These are phyloP conservation scores for Petrea volubilis DNA, from an alignment of 257 asterid species.

Conservation along the genomic window DNA sequence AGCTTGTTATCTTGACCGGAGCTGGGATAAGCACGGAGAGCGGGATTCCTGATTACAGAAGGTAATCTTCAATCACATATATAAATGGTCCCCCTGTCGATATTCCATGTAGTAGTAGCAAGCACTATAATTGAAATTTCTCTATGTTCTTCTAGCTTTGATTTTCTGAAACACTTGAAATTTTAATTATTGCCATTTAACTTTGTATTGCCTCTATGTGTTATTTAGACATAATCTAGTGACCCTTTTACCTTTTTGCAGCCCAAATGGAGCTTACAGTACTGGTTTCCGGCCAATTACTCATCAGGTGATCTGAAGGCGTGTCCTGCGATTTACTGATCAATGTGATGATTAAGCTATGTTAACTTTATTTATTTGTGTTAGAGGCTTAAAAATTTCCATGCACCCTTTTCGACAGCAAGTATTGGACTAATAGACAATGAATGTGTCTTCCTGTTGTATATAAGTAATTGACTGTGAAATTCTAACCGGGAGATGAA, in stretches of 20 bases:
- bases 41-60: constrained; percentile 97
- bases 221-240: constrained; percentile 9
- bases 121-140: background rate
- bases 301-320: constrained; percentile 91
- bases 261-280: constrained; percentile 98
- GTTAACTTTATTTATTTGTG: too few species aligned
- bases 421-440: constrained; percentile 7
- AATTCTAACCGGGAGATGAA: background rate
- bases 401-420: background rate
- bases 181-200: background rate
- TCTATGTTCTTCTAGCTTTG: constrained; percentile 5
- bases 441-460: background rate
- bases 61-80: constrained; percentile 43
- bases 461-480: background rate
- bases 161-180: constrained; percentile 4
- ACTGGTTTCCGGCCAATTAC: constrained; percentile 97
- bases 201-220: background rate
- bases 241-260: constrained; percentile 35
- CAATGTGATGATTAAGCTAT: too few species aligned
- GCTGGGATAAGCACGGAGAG: constrained; percentile 99
- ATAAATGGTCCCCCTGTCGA: background rate
- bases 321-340: constrained; percentile 29
- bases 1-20: constrained; percentile 84
- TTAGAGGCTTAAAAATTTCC: background rate
- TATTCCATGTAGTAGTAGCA: background rate